Conservation (phyloP, 805 yeast species). For the Ogataea chonburiensis region DNA sequence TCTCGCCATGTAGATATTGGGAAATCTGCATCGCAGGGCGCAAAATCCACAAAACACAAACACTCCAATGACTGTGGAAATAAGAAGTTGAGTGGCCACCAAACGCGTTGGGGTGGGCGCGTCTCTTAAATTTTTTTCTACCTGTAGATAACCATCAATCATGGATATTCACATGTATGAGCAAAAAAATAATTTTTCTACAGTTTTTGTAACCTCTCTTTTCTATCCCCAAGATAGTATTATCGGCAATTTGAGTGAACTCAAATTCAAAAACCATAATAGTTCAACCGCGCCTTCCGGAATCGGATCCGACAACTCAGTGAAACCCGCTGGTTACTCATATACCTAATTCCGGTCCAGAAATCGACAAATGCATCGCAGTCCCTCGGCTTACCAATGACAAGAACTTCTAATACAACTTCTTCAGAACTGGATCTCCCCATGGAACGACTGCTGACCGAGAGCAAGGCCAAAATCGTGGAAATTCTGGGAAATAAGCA, state of each 20-base stretch:
- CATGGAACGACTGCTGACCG: constrained; percentile 22
- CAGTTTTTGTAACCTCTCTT: constrained; percentile 1
- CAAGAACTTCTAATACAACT: constrained; percentile 7
- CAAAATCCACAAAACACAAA: constrained; percentile 71
- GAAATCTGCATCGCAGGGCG: constrained; percentile 67
- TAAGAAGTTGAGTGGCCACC: constrained; percentile 71
- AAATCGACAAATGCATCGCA: too few species aligned
- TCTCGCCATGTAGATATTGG: constrained; percentile 83
- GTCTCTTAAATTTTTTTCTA: constrained; percentile 30
- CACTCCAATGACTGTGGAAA: constrained; percentile 68
- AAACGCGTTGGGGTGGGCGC: constrained; percentile 44
- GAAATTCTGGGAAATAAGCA: constrained; percentile 30
- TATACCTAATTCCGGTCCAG: too few species aligned
- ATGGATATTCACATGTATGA: constrained; percentile 9
- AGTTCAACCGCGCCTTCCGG: too few species aligned
- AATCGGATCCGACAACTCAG: too few species aligned
- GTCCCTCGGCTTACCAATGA: too few species aligned
- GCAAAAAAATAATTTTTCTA: background rate
- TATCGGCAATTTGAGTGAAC: constrained; percentile 4
- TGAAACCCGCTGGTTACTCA: too few species aligned
- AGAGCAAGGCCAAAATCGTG: constrained; percentile 32
- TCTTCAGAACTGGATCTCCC: constrained; percentile 8
- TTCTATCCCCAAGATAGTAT: constrained; percentile 6
- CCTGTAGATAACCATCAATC: constrained; percentile 19
- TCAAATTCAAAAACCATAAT: too few species aligned